Evolutionary conservation across 2,329 filamentous ascomycete genomes (phyloP).

Genomic region (Macroventuria anomochaeta): DNA sequence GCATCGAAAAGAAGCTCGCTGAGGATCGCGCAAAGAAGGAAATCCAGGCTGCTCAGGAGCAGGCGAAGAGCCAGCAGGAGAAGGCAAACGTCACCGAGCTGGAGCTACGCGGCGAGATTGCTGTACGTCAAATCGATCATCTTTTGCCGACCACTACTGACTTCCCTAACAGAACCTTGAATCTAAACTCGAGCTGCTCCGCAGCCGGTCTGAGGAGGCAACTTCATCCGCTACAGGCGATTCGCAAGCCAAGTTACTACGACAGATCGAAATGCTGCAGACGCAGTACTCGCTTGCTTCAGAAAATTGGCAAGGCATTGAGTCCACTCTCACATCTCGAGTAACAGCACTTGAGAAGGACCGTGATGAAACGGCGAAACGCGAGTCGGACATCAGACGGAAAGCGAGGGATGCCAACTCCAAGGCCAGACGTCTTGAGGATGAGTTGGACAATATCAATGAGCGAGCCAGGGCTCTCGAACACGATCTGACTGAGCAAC

Average conservation of each 20-base stretch:
- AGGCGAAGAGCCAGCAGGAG: conserved; percentile 74
- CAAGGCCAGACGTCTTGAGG: conserved; percentile 73
- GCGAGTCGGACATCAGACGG: conserved; percentile 85
- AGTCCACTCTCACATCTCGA: conserved; percentile 80
- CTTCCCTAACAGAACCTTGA: conserved; percentile 69
- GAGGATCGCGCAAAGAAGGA: conserved; percentile 74
- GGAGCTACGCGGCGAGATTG: conserved; percentile 80
- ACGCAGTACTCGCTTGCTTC: conserved; percentile 93
- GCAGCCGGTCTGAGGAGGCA: conserved; percentile 84
- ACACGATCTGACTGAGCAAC: conserved; percentile 67
- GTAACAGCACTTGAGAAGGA: conserved; percentile 85
- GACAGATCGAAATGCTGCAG: conserved; percentile 94
- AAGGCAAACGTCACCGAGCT: conserved; percentile 71
- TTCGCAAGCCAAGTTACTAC: conserved; percentile 84
- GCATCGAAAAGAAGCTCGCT: conserved; percentile 78
- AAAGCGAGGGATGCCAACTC: conserved; percentile 85
- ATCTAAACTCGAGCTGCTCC: conserved; percentile 86
- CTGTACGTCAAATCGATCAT: conserved; percentile 45
- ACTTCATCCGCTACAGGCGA: conserved; percentile 83
- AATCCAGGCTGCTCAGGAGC: conserved; percentile 74
- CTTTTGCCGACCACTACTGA: conserved; percentile 26
- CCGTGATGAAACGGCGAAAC: conserved; percentile 80
- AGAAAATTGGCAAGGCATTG: conserved; percentile 97
- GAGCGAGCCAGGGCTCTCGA: conserved; percentile 69
- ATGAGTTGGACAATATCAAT: conserved; percentile 77